phyloP scores from a whole-genome alignment of 345 rosid genomes.

The Camelina neglecta region DNA sequence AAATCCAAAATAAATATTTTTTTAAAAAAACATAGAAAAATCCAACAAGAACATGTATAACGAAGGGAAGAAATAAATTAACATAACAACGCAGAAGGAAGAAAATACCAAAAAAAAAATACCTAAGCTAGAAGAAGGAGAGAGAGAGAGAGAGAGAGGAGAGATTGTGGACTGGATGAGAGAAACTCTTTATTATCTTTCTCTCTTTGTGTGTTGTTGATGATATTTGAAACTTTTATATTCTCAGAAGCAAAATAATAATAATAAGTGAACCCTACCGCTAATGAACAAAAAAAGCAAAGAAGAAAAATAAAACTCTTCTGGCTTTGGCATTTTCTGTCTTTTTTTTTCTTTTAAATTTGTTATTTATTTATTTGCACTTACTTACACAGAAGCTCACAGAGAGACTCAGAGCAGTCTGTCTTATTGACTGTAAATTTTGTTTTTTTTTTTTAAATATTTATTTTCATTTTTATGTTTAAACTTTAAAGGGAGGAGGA shows the following conservation, averaged over 20 bases:
- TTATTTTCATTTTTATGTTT: neutral
- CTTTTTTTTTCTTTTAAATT: slow-evolving; percentile 48
- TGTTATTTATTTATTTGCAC: slow-evolving; percentile 10
- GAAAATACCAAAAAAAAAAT: slow-evolving; percentile 20
- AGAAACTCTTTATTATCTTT: slow-evolving; percentile 47
- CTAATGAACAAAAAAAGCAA: slow-evolving; percentile 32
- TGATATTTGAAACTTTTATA: slow-evolving; percentile 32
- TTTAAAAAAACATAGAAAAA: neutral
- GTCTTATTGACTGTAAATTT: slow-evolving; percentile 43
- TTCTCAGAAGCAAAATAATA: neutral
- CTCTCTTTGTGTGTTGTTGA: slow-evolving; percentile 22
- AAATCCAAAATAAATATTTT: slow-evolving; percentile 35
- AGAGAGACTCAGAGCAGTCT: slow-evolving; percentile 40
- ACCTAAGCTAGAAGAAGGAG: slow-evolving; percentile 35
- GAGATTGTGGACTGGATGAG: slow-evolving; percentile 47
- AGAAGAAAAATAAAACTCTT: slow-evolving; percentile 23
- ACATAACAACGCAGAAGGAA: slow-evolving; percentile 14
- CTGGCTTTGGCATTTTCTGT: slow-evolving; percentile 68
- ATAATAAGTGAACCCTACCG: slow-evolving; percentile 49
- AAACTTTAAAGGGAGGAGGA: neutral
- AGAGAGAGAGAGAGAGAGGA: slow-evolving; percentile 39
- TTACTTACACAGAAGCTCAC: slow-evolving; percentile 31
- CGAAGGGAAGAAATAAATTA: slow-evolving; percentile 23
- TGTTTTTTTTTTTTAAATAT: neutral
- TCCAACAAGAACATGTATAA: slow-evolving; percentile 37